Percentiles rank a stretch among this genome's conserved stretches.
phyloP scores from a whole-genome alignment of 2,329 filamentous ascomycete genomes.

The Fusarium miscanthi region DNA sequence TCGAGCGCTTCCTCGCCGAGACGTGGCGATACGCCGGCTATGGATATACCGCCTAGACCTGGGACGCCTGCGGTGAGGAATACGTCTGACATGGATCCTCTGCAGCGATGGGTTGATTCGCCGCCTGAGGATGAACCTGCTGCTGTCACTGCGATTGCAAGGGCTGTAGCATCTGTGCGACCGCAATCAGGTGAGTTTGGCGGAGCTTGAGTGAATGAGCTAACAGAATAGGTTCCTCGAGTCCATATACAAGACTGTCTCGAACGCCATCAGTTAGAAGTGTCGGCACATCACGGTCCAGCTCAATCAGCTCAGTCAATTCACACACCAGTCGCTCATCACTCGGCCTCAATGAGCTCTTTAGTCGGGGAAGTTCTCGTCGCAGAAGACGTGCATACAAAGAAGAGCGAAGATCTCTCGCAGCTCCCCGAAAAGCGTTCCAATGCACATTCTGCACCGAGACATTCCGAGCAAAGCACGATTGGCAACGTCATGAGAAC shows the following conservation, averaged over 20 bases:
- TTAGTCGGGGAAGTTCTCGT: constrained; percentile 30
- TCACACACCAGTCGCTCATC: constrained; percentile 30
- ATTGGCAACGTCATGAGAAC: constrained; percentile 62
- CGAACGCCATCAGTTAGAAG: constrained; percentile 29
- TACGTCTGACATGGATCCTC: constrained; percentile 40
- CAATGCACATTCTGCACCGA: constrained; percentile 60
- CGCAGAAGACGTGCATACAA: constrained; percentile 33
- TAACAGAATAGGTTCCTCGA: constrained; percentile 24
- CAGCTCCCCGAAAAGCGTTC: constrained; percentile 41
- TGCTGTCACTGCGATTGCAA: constrained; percentile 46
- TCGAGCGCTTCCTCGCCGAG: constrained; percentile 30
- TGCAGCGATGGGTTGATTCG: constrained; percentile 49
- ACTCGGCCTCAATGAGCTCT: constrained; percentile 24
- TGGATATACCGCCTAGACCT: constrained; percentile 66
- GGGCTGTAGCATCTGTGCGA: constrained; percentile 41
- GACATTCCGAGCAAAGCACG: constrained; percentile 57
- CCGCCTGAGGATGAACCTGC: constrained; percentile 49
- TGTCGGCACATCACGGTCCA: constrained; percentile 20
- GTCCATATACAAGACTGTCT: constrained; percentile 25
- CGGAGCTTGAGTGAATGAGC: fast-evolving
- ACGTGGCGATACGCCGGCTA: constrained; percentile 46
- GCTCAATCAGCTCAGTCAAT: constrained; percentile 38
- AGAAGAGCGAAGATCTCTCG: constrained; percentile 21
- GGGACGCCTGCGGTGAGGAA: constrained; percentile 51
- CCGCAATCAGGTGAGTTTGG: constrained; percentile 20